These are phyloP conservation scores for Neurospora africana DNA, from an alignment of 495 filamentous ascomycete genomes.

Conservation along the genomic window DNA sequence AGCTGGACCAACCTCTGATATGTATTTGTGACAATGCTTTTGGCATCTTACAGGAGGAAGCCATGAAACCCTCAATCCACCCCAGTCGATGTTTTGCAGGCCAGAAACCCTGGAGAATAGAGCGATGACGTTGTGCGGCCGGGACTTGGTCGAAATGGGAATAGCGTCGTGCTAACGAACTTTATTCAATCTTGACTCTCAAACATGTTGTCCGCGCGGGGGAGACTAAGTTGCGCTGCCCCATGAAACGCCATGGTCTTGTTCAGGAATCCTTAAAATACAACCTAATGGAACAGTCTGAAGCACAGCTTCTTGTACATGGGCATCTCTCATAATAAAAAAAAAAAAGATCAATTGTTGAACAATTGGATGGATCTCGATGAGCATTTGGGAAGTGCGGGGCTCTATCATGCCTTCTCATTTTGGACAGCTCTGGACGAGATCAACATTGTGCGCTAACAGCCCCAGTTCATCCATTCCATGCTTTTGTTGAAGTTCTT, in stretches of 20 bases:
- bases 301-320: not conserved
- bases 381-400: not conserved
- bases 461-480: not conserved
- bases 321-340: not conserved
- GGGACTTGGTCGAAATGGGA: not conserved
- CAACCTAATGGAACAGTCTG: not conserved
- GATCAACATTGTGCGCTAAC: not conserved
- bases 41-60: not conserved
- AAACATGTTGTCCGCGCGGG: not conserved
- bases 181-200: not conserved
- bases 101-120: not conserved
- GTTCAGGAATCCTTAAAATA: not conserved
- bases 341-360: not conserved
- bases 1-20: not conserved
- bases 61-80: not conserved
- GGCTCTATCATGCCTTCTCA: not conserved
- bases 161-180: not conserved
- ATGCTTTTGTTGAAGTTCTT: not conserved
- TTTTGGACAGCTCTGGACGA: not conserved
- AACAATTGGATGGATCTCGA: not conserved
- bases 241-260: not conserved
- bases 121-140: not conserved
- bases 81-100: not conserved
- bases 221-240: not conserved
- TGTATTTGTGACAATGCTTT: not conserved